A percentile compares a stretch with the other conserved stretches of the same genome.
Evolutionary conservation across 176 grass and related monocot genomes (phyloP).

Genomic region (Lolium rigidum): DNA sequence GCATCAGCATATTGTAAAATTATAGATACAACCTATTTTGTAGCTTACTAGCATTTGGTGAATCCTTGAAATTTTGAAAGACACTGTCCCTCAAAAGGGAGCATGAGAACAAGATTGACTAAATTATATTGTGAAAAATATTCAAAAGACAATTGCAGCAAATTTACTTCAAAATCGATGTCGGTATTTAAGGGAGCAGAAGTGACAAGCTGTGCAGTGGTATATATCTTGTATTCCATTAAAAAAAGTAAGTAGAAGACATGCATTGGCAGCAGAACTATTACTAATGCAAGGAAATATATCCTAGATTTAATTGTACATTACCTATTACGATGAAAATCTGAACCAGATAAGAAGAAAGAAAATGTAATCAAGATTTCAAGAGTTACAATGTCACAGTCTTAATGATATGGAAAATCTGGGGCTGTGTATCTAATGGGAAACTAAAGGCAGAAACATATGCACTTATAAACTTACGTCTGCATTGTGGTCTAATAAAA

Average conservation of each 20-base stretch:
- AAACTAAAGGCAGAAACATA: background rate
- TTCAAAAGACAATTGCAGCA: background rate
- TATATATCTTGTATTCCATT: no score
- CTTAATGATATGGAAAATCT: no score
- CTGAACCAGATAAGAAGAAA: background rate
- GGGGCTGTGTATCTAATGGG: no score
- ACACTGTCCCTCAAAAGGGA: no score
- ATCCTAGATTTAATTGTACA: background rate
- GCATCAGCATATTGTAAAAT: no score
- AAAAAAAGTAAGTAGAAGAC: no score
- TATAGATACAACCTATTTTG: no score
- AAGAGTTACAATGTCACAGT: no score
- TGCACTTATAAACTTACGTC: constrained; percentile 27
- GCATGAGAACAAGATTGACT: background rate
- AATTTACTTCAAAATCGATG: background rate
- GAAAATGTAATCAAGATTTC: background rate
- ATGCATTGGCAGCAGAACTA: background rate
- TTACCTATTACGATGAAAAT: no score
- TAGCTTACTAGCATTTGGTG: no score
- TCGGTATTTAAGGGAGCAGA: background rate
- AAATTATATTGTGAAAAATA: background rate
- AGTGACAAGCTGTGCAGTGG: background rate
- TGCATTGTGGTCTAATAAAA: constrained; percentile 26
- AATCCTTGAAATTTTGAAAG: no score
- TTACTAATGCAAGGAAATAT: background rate